Conservation (phyloP, 371 early-diverging fungal genomes). For the Pancytospora epiphaga region DNA sequence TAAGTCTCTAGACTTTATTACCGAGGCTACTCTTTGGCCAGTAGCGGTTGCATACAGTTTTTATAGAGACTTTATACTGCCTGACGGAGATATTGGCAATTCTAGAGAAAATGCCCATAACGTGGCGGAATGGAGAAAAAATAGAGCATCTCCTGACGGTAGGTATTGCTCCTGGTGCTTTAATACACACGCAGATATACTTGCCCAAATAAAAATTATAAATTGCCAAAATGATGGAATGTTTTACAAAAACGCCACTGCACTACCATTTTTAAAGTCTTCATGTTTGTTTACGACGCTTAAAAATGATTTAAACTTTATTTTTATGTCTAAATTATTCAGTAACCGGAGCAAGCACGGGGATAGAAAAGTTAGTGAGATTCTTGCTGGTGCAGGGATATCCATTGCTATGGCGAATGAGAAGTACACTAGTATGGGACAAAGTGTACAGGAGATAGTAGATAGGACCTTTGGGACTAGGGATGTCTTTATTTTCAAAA, state of each 20-base stretch:
- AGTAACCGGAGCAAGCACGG: not conserved
- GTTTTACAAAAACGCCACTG: slow-evolving; percentile 1
- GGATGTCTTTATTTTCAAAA: not conserved
- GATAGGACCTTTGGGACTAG: slow-evolving; percentile 8
- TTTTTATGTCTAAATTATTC: not conserved
- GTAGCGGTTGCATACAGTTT: not conserved
- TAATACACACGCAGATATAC: not conserved
- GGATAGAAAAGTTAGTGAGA: slow-evolving; percentile 22
- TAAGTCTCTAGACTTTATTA: slow-evolving; percentile 9
- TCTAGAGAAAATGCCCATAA: not conserved
- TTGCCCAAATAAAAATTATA: not conserved
- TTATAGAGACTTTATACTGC: not conserved
- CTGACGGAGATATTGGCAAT: not conserved
- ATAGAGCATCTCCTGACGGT: not conserved
- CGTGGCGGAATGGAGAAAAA: not conserved
- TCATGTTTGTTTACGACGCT: slow-evolving; percentile 6
- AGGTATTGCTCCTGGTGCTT: not conserved
- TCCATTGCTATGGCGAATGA: slow-evolving; percentile 14
- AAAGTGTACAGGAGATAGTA: not conserved
- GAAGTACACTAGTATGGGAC: not conserved
- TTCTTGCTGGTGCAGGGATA: slow-evolving; percentile 22
- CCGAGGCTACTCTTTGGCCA: slow-evolving; percentile 7
- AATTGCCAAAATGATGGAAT: not conserved
- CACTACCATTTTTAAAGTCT: slow-evolving; percentile 1
- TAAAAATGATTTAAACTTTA: not conserved